Evolutionary conservation across 345 rosid species (phyloP).

Genomic region (Eucalyptus camaldulensis): DNA sequence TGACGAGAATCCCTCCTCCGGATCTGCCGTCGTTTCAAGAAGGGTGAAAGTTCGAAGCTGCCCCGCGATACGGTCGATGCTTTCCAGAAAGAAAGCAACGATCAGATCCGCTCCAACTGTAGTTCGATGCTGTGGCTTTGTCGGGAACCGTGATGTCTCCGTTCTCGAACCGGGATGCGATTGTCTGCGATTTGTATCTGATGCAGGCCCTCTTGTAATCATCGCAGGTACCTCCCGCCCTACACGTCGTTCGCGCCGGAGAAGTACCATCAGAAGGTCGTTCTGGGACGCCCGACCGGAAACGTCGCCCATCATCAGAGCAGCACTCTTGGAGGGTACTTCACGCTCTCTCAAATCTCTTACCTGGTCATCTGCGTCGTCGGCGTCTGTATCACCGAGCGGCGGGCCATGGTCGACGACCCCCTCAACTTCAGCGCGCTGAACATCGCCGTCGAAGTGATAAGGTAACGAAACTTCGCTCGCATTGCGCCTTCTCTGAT

Average conservation of each 20-base stretch:
- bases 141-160: background rate
- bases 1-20: background rate
- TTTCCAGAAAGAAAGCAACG: background rate
- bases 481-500: background rate
- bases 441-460: constrained; percentile 43
- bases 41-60: background rate
- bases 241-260: constrained; percentile 24
- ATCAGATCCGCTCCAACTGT: background rate
- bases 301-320: background rate
- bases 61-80: background rate
- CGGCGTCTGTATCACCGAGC: constrained; percentile 36
- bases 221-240: constrained; percentile 54
- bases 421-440: constrained; percentile 9
- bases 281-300: background rate
- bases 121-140: background rate
- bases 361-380: constrained; percentile 27
- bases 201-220: background rate
- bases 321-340: background rate
- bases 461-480: constrained; percentile 21
- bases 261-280: background rate
- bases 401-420: constrained; percentile 13
- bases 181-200: background rate
- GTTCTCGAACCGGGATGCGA: background rate
- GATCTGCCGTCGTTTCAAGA: background rate
- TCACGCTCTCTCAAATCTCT: constrained; percentile 24